phyloP scores from a whole-genome alignment of 2,329 filamentous ascomycete species.

The Penicillium verrucosum region DNA sequence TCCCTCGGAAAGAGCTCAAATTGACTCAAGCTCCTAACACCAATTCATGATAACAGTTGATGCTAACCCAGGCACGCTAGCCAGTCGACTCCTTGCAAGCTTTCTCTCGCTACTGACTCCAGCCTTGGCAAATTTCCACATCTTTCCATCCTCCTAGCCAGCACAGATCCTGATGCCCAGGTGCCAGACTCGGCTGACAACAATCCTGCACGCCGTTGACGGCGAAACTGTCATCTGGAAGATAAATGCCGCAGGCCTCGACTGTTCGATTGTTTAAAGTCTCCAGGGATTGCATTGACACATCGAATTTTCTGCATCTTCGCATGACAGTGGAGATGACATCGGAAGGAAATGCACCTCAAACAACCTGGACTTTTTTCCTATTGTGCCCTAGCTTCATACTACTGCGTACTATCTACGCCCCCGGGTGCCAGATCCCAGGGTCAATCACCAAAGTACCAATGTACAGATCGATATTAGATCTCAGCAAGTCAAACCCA shows the following conservation, averaged over 20 bases:
- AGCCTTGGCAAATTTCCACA: background rate
- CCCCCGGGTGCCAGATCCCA: slow-evolving; percentile 2
- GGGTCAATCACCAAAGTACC: slow-evolving; percentile 3
- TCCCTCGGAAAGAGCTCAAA: background rate
- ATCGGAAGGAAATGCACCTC: slow-evolving; percentile 4
- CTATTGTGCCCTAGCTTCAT: background rate
- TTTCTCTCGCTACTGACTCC: background rate
- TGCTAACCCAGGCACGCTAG: background rate
- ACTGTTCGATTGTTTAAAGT: background rate
- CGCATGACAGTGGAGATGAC: slow-evolving; percentile 8
- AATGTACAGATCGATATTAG: slow-evolving; percentile 17
- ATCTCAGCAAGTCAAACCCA: slow-evolving; percentile 10
- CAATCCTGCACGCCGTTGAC: background rate
- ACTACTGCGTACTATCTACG: background rate
- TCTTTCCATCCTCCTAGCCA: background rate
- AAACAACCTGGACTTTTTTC: background rate
- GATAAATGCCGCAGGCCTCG: slow-evolving; percentile 3
- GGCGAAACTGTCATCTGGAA: background rate
- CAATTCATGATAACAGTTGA: background rate
- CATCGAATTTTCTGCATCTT: background rate
- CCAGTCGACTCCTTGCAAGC: background rate
- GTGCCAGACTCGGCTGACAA: background rate
- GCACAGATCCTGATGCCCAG: background rate
- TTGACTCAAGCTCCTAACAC: background rate
- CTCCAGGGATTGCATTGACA: slow-evolving; percentile 1